Base-by-base conservation (phyloP, 169 alveolate species). In the Eimeria tenella region DNA sequence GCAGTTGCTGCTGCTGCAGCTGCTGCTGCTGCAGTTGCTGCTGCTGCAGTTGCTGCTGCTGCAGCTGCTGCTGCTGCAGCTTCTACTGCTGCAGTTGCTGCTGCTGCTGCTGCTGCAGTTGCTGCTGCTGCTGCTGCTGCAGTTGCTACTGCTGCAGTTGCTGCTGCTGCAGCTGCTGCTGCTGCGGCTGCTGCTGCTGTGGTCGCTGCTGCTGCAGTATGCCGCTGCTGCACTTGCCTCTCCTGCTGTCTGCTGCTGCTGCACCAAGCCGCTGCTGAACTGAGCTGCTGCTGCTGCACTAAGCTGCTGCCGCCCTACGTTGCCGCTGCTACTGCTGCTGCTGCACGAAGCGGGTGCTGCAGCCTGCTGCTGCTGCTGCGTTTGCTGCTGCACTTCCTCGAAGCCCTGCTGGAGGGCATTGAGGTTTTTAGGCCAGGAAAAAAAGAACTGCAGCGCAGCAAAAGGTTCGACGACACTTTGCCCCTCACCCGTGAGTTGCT, bases 381-480 rank as follows among this genome's bases (percentile, higher is more conserved):
- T 71, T 25, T 71, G 4, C 79, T 23, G 79, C 9, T 21, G 79
- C 79, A 31, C 42, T 31, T 31, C 42, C 42, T 31, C 17, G 10
- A n/a, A 82, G 90, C 56, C 56, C 4, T 82, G 10, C 58, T 82
- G 55, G 53, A 50, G n/a, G 90, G 90, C 75, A 53, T 82, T 4
- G 75, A 82, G 5, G 19, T 56, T 3, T 82, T 82, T 9, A 62
- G 90, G 21, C 90, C 90, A 13, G 7, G 73, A n/a, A 9, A 19
- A 17, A 53, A 31, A 63, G 60, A 42, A 13, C 90, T 82, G 55
- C 10, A 63, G 8, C 90, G 42, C 15, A 73, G 90, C 15, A 56
- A 53, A 42, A 31, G 7, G 4, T 82, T 55, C 23, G 90, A 82
- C 58, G 75, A 42, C 7, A 73, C 73, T 13, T 6, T 15, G 42